Conservation (phyloP, 169 alveolate species). For the Cystoisospora suis region DNA sequence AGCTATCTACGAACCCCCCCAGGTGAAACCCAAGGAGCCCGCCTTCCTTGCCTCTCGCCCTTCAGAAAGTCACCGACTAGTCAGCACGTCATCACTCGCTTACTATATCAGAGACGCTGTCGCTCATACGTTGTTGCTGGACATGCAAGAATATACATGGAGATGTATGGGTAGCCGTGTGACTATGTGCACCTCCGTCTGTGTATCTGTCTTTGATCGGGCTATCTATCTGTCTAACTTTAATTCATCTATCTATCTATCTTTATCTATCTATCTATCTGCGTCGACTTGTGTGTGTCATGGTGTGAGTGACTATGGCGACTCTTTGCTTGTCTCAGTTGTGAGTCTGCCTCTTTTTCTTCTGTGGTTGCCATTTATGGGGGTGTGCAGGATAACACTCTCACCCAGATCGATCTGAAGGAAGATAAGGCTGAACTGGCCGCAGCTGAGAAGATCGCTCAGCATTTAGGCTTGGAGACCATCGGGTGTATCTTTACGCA, state of each 20-base stretch:
- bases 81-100: no score
- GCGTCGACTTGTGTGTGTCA: background rate
- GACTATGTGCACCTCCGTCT: background rate
- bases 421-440: conserved; percentile 63
- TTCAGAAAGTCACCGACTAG: no score
- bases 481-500: conserved; percentile 96
- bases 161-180: no score
- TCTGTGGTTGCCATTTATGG: no score
- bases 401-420: background rate
- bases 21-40: no score
- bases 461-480: conserved; percentile 90
- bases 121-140: no score
- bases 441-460: conserved; percentile 92
- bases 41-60: no score
- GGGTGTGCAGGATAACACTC: background rate
- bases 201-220: background rate
- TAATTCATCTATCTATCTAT: no score
- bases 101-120: no score
- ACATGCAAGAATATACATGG: no score
- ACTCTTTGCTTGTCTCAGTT: background rate
- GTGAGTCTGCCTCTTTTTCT: background rate
- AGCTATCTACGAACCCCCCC: conserved; percentile 68
- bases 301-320: background rate
- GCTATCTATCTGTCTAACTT: no score
- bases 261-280: no score